These are phyloP conservation scores for Aristolochia contorta DNA, from an alignment of 164 flowering plant species.

Conservation along the genomic window DNA sequence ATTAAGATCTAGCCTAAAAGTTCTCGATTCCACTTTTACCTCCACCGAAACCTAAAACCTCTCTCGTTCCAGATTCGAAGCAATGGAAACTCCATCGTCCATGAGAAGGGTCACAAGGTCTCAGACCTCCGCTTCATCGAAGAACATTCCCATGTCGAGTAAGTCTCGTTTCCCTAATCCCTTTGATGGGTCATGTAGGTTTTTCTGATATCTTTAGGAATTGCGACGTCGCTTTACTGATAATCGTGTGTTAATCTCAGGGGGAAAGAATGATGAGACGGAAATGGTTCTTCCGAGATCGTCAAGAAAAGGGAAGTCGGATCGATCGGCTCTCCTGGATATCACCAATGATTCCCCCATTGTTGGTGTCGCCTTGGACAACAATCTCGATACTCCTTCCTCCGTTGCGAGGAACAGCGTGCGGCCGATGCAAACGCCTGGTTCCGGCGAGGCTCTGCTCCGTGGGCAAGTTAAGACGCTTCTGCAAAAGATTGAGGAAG, in stretches of 20 bases:
- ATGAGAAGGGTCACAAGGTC: slow-evolving; percentile 66
- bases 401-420: slow-evolving; percentile 38
- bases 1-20: too few relatives aligned
- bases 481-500: slow-evolving; percentile 81
- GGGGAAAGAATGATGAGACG: slow-evolving; percentile 45
- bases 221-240: neutral
- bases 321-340: slow-evolving; percentile 54
- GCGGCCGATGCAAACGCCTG: slow-evolving; percentile 43
- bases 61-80: neutral
- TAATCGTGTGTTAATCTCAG: slow-evolving; percentile 6
- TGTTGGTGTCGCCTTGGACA: slow-evolving; percentile 60
- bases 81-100: slow-evolving; percentile 83
- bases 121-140: slow-evolving; percentile 25
- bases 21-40: neutral
- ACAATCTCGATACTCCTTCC: slow-evolving; percentile 43
- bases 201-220: neutral
- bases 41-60: too few relatives aligned
- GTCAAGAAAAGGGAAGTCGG: slow-evolving; percentile 23
- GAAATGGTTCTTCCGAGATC: slow-evolving; percentile 40
- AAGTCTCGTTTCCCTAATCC: neutral
- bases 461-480: slow-evolving; percentile 80
- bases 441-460: slow-evolving; percentile 79
- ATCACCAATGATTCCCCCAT: slow-evolving; percentile 89
- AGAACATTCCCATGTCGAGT: slow-evolving; percentile 16
- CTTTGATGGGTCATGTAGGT: neutral